phyloP scores from a whole-genome alignment of 169 alveolate species.

The Cryptosporidium xiaoi region DNA sequence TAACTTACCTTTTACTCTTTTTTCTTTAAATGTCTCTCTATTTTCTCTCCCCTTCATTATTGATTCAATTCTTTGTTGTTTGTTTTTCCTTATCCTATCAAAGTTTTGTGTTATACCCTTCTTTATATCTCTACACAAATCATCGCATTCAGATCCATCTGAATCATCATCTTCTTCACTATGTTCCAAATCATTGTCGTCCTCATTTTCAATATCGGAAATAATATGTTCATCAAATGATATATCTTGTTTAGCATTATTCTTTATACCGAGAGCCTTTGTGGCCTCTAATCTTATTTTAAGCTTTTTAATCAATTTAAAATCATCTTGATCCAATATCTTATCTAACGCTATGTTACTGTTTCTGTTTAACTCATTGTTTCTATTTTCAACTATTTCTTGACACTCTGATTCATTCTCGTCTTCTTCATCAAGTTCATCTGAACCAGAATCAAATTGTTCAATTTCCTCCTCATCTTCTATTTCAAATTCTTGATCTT shows the following conservation, averaged over 20 bases:
- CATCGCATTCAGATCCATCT: constrained; percentile 12
- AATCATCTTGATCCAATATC: constrained; percentile 76
- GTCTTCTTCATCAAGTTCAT: background rate
- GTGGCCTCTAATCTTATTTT: constrained; percentile 70
- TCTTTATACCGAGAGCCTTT: constrained; percentile 29
- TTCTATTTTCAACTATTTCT: background rate
- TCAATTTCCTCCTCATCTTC: constrained; percentile 30
- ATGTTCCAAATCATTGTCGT: background rate
- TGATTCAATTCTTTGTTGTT: constrained; percentile 43
- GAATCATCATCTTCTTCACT: background rate
- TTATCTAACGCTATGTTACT: constrained; percentile 52
- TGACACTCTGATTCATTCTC: background rate
- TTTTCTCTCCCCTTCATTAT: constrained; percentile 51
- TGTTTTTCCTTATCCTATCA: constrained; percentile 5
- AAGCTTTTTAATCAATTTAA: constrained; percentile 72
- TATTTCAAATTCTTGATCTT: constrained; percentile 14
- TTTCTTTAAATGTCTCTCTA: constrained; percentile 62
- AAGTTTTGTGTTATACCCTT: constrained; percentile 10
- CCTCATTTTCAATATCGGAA: background rate
- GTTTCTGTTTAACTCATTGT: background rate
- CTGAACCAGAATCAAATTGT: constrained; percentile 1
- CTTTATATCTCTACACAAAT: constrained; percentile 25
- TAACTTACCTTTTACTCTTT: constrained; percentile 67
- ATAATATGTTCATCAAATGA: constrained; percentile 1
- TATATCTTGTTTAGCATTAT: constrained; percentile 1